These are phyloP conservation scores for Debaryomyces subglobosus DNA, from an alignment of 1,139 yeast genomes.

Conservation along the genomic window DNA sequence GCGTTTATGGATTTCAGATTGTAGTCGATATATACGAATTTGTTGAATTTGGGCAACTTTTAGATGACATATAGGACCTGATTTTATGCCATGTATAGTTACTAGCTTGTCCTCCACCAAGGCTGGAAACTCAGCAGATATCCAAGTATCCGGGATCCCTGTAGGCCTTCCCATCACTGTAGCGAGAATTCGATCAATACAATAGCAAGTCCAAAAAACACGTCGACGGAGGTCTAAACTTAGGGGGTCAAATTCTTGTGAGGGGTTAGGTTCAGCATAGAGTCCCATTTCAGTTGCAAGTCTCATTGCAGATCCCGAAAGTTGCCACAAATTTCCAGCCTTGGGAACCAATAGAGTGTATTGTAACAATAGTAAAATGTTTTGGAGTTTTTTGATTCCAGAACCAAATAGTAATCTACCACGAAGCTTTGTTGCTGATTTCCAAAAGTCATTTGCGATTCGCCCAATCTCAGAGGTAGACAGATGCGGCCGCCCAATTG, in stretches of 20 bases:
- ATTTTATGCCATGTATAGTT: conserved; percentile 11
- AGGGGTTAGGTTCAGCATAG: conserved; percentile 14
- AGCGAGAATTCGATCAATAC: conserved; percentile 15
- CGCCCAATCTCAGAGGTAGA: conserved; percentile 16
- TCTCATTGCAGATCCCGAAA: conserved; percentile 16
- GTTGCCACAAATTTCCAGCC: conserved; percentile 17
- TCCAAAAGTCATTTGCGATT: conserved; percentile 15
- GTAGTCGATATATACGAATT: conserved; percentile 14
- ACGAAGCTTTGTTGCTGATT: conserved; percentile 12
- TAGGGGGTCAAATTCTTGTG: conserved; percentile 13
- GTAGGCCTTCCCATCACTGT: conserved; percentile 16
- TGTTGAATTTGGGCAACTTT: conserved; percentile 15
- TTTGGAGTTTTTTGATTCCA: conserved; percentile 15
- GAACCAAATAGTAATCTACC: conserved; percentile 7
- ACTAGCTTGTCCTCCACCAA: conserved; percentile 15
- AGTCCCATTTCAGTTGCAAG: conserved; percentile 17
- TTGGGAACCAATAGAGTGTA: conserved; percentile 16
- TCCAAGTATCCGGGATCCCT: conserved; percentile 16
- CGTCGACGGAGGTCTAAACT: conserved; percentile 14
- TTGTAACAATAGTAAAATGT: conserved; percentile 13
- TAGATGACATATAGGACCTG: conserved; percentile 14
- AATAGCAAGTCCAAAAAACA: conserved; percentile 16
- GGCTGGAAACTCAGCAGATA: conserved; percentile 12
- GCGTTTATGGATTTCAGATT: conserved; percentile 15
- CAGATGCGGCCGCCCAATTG: conserved; percentile 13